Base-by-base conservation (phyloP, 495 filamentous ascomycete genomes). In the Xanthoparmelia taractica region DNA sequence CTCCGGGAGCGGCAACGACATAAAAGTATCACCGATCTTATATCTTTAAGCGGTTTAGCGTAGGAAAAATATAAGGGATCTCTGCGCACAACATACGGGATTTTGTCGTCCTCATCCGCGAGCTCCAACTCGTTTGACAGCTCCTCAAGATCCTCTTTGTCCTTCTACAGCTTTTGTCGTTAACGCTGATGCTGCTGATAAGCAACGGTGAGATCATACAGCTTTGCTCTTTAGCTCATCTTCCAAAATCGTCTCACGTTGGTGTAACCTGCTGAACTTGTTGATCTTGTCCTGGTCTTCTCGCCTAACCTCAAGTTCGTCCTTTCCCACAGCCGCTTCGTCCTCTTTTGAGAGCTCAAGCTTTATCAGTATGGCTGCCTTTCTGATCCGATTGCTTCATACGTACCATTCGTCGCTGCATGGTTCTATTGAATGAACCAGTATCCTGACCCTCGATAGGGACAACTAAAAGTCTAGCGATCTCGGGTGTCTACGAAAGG, bases 281-380 rank as follows among this genome's bases (percentile, higher is more conserved):
- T 97, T 98, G 82, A 98, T 98, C 75, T 92, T 95, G 76, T 98
- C 92, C 74, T 98, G 94, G 72, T 98, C 94, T 69, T 96, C 93
- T 67, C 91, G 88, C 43, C 93, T 87, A 59, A 98, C 94, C 73
- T 96, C 88, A 65, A 89, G 86, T 64, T 97, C 92, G 45, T 93
- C 87, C 54, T 82, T 79, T 60, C 79, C 86, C 36, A 85, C 78
- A 17, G 85, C 77, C 65, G 77, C 79, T 75, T 97, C 94, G 62
- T 98, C 94, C 74, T 96, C 94, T 72, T 87, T 92, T 20, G 90
- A 90, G 66, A 98, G 87, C 94, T 98, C 71, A 27, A 20, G 4
- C 55, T 5, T 6, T 27, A 59, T 54, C 36, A 63, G 59, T n/a
- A 34, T 27, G 31, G 36, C 10, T 17, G 23, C 33, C 13, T n/a